Conservation (phyloP, 495 filamentous ascomycete genomes). For the Trichoderma erinaceum region DNA sequence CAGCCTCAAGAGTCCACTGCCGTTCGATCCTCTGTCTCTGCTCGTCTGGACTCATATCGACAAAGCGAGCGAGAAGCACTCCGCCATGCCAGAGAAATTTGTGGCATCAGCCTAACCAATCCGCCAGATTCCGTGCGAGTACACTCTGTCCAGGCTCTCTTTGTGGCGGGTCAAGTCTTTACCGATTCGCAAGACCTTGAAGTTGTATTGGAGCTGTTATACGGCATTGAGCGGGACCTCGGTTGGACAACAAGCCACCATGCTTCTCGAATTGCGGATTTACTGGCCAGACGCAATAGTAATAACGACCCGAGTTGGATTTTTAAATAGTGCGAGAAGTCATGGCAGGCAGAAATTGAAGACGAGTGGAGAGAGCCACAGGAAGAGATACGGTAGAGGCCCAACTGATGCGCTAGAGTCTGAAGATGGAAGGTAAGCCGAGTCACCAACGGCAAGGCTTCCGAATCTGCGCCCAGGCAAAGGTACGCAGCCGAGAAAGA, state of each 20-base stretch:
- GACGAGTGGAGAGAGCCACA: no score
- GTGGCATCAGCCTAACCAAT: slow-evolving; percentile 7
- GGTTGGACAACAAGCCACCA: slow-evolving; percentile 8
- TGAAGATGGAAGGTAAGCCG: background rate
- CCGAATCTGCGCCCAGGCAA: background rate
- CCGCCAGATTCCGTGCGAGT: slow-evolving; percentile 1
- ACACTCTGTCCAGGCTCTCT: background rate
- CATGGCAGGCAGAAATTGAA: background rate
- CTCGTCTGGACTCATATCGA: slow-evolving; percentile 4
- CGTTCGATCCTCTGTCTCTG: background rate
- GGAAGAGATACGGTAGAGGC: no score
- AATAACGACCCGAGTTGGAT: background rate
- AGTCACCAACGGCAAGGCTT: background rate
- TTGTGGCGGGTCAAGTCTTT: background rate
- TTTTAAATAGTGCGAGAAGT: background rate
- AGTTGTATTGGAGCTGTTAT: background rate
- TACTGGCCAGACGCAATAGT: background rate
- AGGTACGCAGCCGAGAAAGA: background rate
- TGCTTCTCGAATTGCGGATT: background rate
- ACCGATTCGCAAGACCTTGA: background rate
- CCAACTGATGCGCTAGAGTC: background rate
- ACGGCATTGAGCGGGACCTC: background rate
- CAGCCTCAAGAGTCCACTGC: slow-evolving; percentile 4
- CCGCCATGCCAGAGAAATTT: background rate
- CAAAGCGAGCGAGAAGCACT: slow-evolving; percentile 4